Percentiles rank a stretch among this genome's conserved stretches.
Evolutionary conservation across 176 grass and related monocot genomes (phyloP).

Genomic region (Rhynchospora tenuis): DNA sequence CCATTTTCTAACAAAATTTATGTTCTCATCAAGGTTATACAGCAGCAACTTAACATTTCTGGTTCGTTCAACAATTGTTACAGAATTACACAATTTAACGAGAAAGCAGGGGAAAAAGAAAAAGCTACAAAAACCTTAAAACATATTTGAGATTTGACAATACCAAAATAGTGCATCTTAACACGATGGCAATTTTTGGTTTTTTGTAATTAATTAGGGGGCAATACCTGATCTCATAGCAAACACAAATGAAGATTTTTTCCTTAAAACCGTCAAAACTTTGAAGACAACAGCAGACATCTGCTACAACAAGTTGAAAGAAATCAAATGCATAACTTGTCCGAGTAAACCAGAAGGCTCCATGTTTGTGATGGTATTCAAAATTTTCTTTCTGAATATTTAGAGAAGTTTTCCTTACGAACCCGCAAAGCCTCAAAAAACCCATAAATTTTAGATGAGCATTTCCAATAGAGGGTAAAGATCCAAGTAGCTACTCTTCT

Average conservation of each 20-base stretch:
- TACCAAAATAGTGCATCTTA: neutral
- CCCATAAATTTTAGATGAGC: neutral
- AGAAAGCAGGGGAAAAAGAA: neutral
- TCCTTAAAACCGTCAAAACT: slow-evolving; percentile 22
- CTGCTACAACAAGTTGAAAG: slow-evolving; percentile 56
- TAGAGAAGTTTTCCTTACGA: neutral
- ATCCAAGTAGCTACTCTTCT: neutral
- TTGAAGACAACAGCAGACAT: slow-evolving; percentile 31
- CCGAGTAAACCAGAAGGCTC: slow-evolving; percentile 57
- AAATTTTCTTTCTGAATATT: neutral
- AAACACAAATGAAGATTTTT: slow-evolving; percentile 55
- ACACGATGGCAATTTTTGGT: neutral
- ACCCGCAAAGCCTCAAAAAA: neutral
- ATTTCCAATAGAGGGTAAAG: neutral
- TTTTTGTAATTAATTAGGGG: slow-evolving; percentile 20
- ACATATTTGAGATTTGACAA: neutral
- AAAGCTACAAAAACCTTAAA: neutral
- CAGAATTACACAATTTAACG: neutral
- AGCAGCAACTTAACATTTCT: neutral
- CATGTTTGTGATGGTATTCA: slow-evolving; percentile 64
- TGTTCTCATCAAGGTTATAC: neutral
- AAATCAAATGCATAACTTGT: slow-evolving; percentile 39
- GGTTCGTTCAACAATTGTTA: neutral
- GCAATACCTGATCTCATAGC: slow-evolving; percentile 45
- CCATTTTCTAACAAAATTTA: neutral